Conservation (phyloP, 2,329 filamentous ascomycete species). For the Cytospora leucostoma region DNA sequence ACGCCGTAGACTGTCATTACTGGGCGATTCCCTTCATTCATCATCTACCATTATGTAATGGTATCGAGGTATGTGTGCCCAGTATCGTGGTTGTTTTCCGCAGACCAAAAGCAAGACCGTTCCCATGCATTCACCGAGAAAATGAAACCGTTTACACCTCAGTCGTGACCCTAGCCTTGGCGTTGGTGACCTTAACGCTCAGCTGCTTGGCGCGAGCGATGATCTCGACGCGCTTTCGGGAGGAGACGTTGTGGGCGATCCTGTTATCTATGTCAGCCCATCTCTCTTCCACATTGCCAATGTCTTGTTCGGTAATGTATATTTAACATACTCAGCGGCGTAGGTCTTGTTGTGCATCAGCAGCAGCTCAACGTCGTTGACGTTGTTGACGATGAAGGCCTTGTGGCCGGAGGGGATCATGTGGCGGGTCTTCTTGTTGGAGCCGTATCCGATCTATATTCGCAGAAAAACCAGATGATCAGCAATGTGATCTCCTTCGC, state of each 20-base stretch:
- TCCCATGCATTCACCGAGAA: slow-evolving; percentile 31
- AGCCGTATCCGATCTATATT: slow-evolving; percentile 90
- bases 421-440: slow-evolving; percentile 99
- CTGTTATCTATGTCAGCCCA: slow-evolving; percentile 47
- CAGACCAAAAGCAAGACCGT: slow-evolving; percentile 32
- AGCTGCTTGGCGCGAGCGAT: slow-evolving; percentile 96
- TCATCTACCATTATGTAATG: slow-evolving; percentile 25
- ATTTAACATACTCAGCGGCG: slow-evolving; percentile 85
- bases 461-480: slow-evolving; percentile 17
- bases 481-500: neutral
- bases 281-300: neutral
- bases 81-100: slow-evolving; percentile 28
- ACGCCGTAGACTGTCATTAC: slow-evolving; percentile 25
- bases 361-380: slow-evolving; percentile 92
- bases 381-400: slow-evolving; percentile 98
- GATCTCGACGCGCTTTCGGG: slow-evolving; percentile 98
- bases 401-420: slow-evolving; percentile 99
- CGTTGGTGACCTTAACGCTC: slow-evolving; percentile 99
- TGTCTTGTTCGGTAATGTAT: neutral
- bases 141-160: slow-evolving; percentile 65
- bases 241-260: slow-evolving; percentile 97
- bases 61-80: slow-evolving; percentile 24
- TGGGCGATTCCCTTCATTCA: slow-evolving; percentile 25
- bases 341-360: slow-evolving; percentile 99
- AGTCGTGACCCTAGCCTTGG: slow-evolving; percentile 97